A percentile compares a stretch with the other conserved stretches of the same genome.
phyloP scores from a whole-genome alignment of 169 alveolate species.

The Blepharisma undulans region DNA sequence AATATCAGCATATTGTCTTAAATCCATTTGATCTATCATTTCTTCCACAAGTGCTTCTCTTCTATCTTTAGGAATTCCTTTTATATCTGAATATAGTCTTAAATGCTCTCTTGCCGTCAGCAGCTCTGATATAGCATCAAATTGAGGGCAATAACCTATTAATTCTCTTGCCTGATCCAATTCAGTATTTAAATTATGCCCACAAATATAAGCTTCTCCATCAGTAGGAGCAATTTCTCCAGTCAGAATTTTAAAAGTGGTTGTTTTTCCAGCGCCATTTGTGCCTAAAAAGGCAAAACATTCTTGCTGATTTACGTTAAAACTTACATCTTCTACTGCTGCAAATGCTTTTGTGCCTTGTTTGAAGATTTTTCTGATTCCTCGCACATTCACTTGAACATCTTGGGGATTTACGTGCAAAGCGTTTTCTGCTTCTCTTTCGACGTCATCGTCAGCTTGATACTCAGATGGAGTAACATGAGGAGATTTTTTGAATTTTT shows the following conservation, averaged over 20 bases:
- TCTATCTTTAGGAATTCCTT: slow-evolving; percentile 68
- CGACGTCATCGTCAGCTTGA: slow-evolving; percentile 65
- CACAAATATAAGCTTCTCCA: slow-evolving; percentile 78
- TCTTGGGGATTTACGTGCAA: slow-evolving; percentile 36
- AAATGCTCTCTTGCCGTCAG: slow-evolving; percentile 85
- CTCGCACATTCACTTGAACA: slow-evolving; percentile 52
- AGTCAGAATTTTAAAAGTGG: slow-evolving; percentile 79
- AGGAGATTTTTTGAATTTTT: slow-evolving; percentile 51
- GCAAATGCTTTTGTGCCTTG: slow-evolving; percentile 13
- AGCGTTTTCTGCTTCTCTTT: slow-evolving; percentile 47
- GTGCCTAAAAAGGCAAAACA: slow-evolving; percentile 85
- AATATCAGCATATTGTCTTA: slow-evolving; percentile 64
- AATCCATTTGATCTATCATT: slow-evolving; percentile 68
- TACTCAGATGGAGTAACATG: slow-evolving; percentile 51
- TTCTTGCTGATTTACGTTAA: slow-evolving; percentile 72
- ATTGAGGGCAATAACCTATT: slow-evolving; percentile 86
- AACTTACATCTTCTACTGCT: slow-evolving; percentile 70
- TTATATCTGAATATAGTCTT: slow-evolving; percentile 79
- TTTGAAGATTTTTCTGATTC: slow-evolving; percentile 60
- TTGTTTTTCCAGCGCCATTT: slow-evolving; percentile 88
- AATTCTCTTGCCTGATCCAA: slow-evolving; percentile 63
- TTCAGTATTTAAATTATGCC: slow-evolving; percentile 71
- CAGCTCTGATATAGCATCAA: slow-evolving; percentile 74
- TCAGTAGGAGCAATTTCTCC: slow-evolving; percentile 79
- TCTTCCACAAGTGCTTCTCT: slow-evolving; percentile 54